Evolutionary conservation across 306 rosid species (phyloP), one percentile per base, ranked within the genome.

Genomic region (Cicer arietinum): DNA sequence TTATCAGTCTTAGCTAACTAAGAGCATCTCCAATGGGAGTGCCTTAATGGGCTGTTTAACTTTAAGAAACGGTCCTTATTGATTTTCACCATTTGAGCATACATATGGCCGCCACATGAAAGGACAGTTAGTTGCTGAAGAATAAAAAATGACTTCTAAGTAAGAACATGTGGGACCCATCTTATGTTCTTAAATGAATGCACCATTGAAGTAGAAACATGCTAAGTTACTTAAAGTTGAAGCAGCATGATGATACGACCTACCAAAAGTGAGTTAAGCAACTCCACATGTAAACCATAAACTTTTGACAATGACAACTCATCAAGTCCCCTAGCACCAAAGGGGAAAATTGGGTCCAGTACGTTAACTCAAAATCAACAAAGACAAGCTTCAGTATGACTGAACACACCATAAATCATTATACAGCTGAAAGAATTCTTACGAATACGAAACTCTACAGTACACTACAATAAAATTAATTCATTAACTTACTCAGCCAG

Each of bases 311-410:
- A 47, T 47, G 63, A 39, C 76, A 69, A 53, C 50, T 71, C 73
- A 64, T 53, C 51, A 64, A 30, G 43, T 7, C 42, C 42, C 51
- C 11, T 2, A 3, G 58, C 37, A 62, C 43, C 22, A 42, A 41
- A 35, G 46, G 16, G 52, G 20, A 50, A 43, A 72, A 72, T 9
- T 37, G 14, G 54, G 46, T 59, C 76, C 52, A 12, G 44, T 10
- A 39, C 8, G 35, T 42, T 37, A 72, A 79, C 78, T 64, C 10
- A 56, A 72, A 72, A 72, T 62, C 45, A 64, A 79, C 35, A 35
- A 62, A 44, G 42, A 17, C 63, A 56, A 54, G 78, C 69, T 73
- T 54, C 47, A 57, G 65, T 73, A 43, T 40, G 70, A 78, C 65
- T 40, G 40, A 79, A 41, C 52, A 59, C 41, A 73, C 54, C 39